A percentile compares a stretch with the other conserved stretches of the same genome.
Conservation (phyloP, 2,329 filamentous ascomycete species). For the Samsoniella hepiali region DNA sequence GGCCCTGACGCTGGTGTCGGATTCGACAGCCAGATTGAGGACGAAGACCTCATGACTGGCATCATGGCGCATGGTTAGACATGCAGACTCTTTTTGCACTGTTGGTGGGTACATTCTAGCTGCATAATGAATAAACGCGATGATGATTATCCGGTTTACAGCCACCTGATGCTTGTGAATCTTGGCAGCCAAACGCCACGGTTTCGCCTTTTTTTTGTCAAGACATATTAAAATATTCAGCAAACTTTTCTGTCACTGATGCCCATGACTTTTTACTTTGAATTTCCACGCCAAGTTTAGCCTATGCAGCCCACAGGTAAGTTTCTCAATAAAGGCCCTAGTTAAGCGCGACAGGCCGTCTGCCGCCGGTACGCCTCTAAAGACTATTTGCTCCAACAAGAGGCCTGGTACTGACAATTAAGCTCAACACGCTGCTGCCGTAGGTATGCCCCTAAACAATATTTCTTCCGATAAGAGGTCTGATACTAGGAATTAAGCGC, state of each 20-base stretch:
- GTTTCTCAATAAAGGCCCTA: too few relatives aligned
- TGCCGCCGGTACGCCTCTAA: neutral
- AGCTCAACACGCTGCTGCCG: too few relatives aligned
- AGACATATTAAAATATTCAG: neutral
- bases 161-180: neutral
- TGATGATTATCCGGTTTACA: neutral
- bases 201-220: neutral
- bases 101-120: neutral
- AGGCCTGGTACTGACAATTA: too few relatives aligned
- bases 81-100: neutral
- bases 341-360: too few relatives aligned
- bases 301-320: too few relatives aligned
- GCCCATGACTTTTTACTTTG: neutral
- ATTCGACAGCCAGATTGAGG: conserved; percentile 50
- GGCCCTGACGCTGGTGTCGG: conserved; percentile 33
- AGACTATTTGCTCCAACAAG: too few relatives aligned
- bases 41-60: conserved; percentile 60
- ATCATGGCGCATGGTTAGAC: conserved; percentile 26
- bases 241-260: neutral
- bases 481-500: neutral
- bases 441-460: neutral
- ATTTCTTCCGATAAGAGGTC: too few relatives aligned
- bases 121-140: conserved; percentile 13
- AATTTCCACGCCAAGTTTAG: neutral
- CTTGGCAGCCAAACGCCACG: neutral